Evolutionary conservation across 495 filamentous ascomycete genomes (phyloP).

Genomic region (Penicillium diatomitis): DNA sequence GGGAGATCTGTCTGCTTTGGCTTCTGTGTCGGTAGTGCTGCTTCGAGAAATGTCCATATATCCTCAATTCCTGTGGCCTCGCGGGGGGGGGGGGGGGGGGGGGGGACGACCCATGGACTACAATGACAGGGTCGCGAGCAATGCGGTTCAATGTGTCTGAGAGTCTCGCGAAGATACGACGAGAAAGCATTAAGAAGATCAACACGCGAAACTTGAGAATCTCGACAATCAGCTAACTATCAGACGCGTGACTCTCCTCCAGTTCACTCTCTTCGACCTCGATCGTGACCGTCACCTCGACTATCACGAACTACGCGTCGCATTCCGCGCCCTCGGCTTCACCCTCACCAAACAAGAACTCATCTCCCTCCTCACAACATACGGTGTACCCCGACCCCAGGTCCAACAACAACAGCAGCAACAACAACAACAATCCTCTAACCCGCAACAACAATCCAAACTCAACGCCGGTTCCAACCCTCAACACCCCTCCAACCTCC

Average conservation of each 20-base stretch:
- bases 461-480: conserved; percentile 23
- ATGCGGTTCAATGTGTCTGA: too few species aligned
- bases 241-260: background rate
- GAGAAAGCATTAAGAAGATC: background rate
- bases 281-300: conserved; percentile 91
- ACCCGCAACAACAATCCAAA: conserved; percentile 16
- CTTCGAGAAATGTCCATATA: background rate
- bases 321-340: conserved; percentile 93
- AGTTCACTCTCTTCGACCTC: conserved; percentile 96
- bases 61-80: background rate
- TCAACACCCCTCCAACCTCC: conserved; percentile 45
- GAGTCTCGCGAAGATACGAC: too few species aligned
- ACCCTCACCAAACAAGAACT: conserved; percentile 78
- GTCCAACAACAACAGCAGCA: conserved; percentile 30
- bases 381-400: conserved; percentile 54
- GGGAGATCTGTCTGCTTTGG: too few species aligned
- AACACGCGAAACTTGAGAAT: background rate
- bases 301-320: conserved; percentile 97
- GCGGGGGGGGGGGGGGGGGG: background rate
- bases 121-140: too few species aligned
- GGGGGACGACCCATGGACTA: background rate
- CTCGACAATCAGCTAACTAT: background rate
- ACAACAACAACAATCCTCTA: conserved; percentile 14
- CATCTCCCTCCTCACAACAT: conserved; percentile 59
- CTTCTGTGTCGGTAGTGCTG: too few species aligned